phyloP scores from a whole-genome alignment of 192 early-diverging fungal genomes.

The Dimargaris cristalligena region DNA sequence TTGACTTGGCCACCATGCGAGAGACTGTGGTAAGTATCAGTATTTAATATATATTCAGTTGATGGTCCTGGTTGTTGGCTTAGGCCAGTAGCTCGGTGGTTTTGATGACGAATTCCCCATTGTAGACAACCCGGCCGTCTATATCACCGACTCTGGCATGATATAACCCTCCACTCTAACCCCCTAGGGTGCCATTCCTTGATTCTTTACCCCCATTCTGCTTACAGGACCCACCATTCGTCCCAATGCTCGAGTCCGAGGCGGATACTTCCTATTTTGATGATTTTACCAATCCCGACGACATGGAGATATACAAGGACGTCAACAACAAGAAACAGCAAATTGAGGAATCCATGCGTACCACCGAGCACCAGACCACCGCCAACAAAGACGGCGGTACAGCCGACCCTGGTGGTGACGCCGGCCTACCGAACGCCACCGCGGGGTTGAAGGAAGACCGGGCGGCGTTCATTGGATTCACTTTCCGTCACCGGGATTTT shows the following conservation, averaged over 20 bases:
- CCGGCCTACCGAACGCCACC: constrained; percentile 32
- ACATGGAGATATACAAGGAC: constrained; percentile 40
- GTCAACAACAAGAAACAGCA: constrained; percentile 35
- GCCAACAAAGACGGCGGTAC: constrained; percentile 13
- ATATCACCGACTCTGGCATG: no score
- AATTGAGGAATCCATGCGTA: constrained; percentile 20
- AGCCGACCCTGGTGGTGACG: constrained; percentile 31
- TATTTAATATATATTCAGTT: no score
- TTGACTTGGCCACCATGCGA: constrained; percentile 37
- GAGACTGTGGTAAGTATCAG: no score
- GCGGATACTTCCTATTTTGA: constrained; percentile 79
- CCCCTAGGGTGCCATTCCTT: no score
- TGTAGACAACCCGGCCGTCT: no score
- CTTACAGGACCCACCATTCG: constrained; percentile 59
- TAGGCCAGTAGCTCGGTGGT: no score
- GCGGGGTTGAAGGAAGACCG: constrained; percentile 41
- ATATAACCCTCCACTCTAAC: no score
- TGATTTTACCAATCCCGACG: constrained; percentile 44
- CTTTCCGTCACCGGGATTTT: constrained; percentile 30
- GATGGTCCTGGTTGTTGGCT: no score
- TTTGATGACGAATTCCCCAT: no score
- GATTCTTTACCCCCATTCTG: no score
- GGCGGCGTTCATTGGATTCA: constrained; percentile 75
- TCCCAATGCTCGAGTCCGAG: constrained; percentile 49
- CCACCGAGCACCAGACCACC: neutral